Conservation (phyloP, 2,329 filamentous ascomycete species). For the Penicillium sp. region DNA sequence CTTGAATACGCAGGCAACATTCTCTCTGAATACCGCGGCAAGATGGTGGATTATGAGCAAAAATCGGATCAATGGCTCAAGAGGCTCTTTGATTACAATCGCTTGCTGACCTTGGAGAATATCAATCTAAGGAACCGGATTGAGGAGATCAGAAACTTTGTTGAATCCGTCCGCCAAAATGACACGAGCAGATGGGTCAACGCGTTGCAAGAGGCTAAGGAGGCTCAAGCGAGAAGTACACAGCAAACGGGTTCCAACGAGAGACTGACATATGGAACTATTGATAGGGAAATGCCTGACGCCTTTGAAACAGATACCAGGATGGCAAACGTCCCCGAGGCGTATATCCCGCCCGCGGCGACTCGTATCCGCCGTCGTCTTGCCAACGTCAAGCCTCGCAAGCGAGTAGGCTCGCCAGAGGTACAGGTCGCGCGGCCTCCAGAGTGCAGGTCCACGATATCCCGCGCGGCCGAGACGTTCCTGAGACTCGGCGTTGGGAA, state of each 20-base stretch:
- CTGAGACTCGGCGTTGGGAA: not conserved
- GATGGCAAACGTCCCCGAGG: not conserved
- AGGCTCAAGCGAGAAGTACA: not conserved
- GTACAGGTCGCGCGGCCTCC: not conserved
- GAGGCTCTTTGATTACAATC: not conserved
- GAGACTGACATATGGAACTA: not conserved
- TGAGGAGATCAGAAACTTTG: not conserved
- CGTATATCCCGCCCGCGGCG: not conserved
- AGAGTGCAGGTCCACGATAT: not conserved
- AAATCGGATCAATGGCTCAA: not conserved
- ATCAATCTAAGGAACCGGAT: not conserved
- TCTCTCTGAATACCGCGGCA: not conserved
- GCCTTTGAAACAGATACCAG: not conserved
- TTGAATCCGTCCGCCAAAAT: not conserved
- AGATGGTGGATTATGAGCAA: not conserved
- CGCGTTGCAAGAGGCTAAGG: not conserved
- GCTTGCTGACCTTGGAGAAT: not conserved
- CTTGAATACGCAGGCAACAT: not conserved
- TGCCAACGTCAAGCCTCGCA: not conserved
- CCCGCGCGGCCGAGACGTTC: not conserved
- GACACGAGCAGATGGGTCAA: not conserved
- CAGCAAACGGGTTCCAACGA: not conserved
- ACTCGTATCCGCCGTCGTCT: not conserved
- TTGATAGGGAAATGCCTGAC: conserved; percentile 1
- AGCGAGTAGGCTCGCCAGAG: not conserved